Percentiles rank a stretch among this genome's conserved stretches.
These are phyloP conservation scores for Tetrahymena elliotti DNA, from an alignment of 73 alveolate species.

Conservation along the genomic window DNA sequence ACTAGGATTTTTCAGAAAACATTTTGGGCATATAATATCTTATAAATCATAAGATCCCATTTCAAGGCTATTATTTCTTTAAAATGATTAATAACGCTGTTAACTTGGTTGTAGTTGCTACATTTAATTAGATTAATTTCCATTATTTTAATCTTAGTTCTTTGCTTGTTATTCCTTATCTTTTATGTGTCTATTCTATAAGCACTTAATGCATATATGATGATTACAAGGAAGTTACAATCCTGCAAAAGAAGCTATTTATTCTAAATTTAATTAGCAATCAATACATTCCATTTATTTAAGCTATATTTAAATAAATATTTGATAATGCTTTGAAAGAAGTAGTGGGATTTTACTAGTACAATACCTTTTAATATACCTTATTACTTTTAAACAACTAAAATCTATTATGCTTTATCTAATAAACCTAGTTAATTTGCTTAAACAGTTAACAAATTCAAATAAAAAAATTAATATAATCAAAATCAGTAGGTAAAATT, in stretches of 20 bases:
- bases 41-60: not conserved
- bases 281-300: not conserved
- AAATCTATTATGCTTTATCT: not conserved
- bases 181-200: not conserved
- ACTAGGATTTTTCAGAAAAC: not conserved
- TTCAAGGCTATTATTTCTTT: not conserved
- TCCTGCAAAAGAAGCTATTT: not conserved
- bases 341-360: not conserved
- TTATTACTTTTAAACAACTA: not conserved
- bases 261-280: not conserved
- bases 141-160: not conserved
- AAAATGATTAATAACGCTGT: not conserved
- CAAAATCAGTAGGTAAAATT: not conserved
- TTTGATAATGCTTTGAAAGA: not conserved
- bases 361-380: not conserved
- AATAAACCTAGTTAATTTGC: not conserved
- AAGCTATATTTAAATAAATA: not conserved
- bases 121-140: not conserved
- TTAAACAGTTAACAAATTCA: not conserved
- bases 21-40: not conserved
- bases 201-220: not conserved
- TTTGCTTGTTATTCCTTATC: not conserved
- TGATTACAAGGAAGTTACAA: not conserved
- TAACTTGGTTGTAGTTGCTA: not conserved
- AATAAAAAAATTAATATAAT: no score